These are phyloP conservation scores for Aspergillus biplanus DNA, from an alignment of 495 filamentous ascomycete genomes.

Conservation along the genomic window DNA sequence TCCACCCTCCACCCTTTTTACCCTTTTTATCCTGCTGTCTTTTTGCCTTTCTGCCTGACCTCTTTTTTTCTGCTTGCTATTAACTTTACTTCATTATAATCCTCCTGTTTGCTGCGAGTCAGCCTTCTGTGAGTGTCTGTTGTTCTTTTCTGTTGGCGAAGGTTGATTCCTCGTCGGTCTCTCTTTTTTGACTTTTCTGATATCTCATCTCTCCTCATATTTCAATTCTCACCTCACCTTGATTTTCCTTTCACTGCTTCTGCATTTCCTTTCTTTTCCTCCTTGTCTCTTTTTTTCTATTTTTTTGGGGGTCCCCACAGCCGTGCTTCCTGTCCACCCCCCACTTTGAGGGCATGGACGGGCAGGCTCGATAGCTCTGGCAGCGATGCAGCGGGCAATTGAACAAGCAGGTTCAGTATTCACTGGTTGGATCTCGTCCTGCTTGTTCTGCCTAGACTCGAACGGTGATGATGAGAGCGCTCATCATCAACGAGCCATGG, in stretches of 20 bases:
- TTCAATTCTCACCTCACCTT: neutral
- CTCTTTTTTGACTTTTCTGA: slow-evolving; percentile 6
- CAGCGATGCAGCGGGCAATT: slow-evolving; percentile 47
- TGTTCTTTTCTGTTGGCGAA: slow-evolving; percentile 5
- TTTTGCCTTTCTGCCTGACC: slow-evolving; percentile 12
- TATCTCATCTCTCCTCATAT: slow-evolving; percentile 2
- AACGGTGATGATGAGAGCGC: slow-evolving; percentile 32
- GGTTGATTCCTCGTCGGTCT: slow-evolving; percentile 20
- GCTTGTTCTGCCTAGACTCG: slow-evolving; percentile 40
- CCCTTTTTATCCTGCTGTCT: slow-evolving; percentile 10
- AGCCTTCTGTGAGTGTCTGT: slow-evolving; percentile 3
- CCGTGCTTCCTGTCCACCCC: neutral
- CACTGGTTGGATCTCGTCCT: slow-evolving; percentile 49
- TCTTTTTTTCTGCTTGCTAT: slow-evolving; percentile 9
- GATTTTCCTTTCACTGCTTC: slow-evolving; percentile 3
- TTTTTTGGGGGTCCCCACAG: slow-evolving; percentile 7
- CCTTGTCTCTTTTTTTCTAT: slow-evolving; percentile 9
- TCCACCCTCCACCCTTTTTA: slow-evolving; percentile 10
- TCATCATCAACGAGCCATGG: slow-evolving; percentile 27
- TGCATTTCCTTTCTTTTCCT: slow-evolving; percentile 17
- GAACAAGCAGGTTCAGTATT: slow-evolving; percentile 48
- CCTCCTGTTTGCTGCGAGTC: slow-evolving; percentile 14
- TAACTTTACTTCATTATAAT: neutral
- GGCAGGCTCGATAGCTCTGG: slow-evolving; percentile 42
- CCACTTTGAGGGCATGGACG: slow-evolving; percentile 35